Conservation (phyloP, 2,329 filamentous ascomycete genomes). For the Keithomyces neogunnii region DNA sequence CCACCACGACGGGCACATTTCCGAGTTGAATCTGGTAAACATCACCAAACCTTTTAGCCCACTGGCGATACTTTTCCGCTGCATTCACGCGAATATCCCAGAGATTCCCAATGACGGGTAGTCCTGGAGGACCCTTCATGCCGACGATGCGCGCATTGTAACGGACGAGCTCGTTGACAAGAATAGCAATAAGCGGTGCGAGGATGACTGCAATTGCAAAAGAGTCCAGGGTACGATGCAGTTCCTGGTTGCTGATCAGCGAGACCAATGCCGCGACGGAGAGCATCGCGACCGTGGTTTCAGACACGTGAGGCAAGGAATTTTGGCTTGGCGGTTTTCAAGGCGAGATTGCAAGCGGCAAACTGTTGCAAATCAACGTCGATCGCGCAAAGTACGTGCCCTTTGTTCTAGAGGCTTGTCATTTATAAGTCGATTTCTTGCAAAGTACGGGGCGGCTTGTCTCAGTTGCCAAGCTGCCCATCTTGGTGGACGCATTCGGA, state of each 20-base stretch:
- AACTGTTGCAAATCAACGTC: no score
- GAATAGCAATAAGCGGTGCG: conserved; percentile 33
- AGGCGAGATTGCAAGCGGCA: no score
- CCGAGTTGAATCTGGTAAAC: conserved; percentile 52
- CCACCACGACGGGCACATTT: conserved; percentile 46
- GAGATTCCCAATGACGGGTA: conserved; percentile 47
- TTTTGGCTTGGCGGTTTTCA: neutral
- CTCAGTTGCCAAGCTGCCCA: no score
- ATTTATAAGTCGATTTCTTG: no score
- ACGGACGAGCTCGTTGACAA: conserved; percentile 41
- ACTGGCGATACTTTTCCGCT: conserved; percentile 46
- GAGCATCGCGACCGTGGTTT: neutral
- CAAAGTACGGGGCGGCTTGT: no score
- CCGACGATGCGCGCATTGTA: conserved; percentile 32
- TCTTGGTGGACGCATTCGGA: no score
- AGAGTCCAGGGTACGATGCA: conserved; percentile 3
- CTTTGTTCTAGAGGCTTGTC: no score
- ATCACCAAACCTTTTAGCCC: conserved; percentile 37
- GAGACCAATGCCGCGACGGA: neutral
- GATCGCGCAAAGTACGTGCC: no score
- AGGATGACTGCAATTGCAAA: conserved; percentile 14
- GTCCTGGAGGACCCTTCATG: conserved; percentile 38
- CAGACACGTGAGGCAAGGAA: neutral
- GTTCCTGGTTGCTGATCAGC: neutral
- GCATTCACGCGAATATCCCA: conserved; percentile 46